Evolutionary conservation across 768 basidiomycete species (phyloP), one percentile per base, ranked within the genome.

Genomic region (Russula foetens): DNA sequence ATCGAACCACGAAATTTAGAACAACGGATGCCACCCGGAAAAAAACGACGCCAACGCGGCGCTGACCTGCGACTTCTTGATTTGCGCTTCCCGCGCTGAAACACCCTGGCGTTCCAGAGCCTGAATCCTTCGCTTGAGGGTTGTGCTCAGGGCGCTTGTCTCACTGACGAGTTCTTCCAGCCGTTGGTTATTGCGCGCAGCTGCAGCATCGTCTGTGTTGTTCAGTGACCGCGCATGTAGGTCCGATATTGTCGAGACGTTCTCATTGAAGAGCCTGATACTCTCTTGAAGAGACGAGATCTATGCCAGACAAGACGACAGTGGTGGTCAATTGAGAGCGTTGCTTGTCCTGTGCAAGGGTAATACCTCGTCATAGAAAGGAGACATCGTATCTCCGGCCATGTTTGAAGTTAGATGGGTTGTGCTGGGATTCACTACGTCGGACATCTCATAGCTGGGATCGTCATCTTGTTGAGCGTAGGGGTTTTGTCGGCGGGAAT

Each of bases 351-450:
- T 29, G 61, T 33, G 4, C n/a, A 12, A 26, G n/a, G 17, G 67
- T 79, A 57, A 60, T 2, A 87, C 89, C 78, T 92, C 90, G 45
- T 79, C 75, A 69, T 90, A 91, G 72, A 92, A 91, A 12, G 77
- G 74, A 3, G 80, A 71, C 87, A 89, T 89, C 60, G 70, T 70
- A 71, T 87, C 86, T 28, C 74, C 78, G 28, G 48, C 63, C 47
- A 61, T 63, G 17, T 57, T 66, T 43, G 65, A 52, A 44, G 64
- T 64, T 12, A 77, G 70, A 59, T 79, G 71, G 48, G 65, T 78
- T 33, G 79, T 75, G 54, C 78, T 77, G 66, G 83, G 81, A 65
- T 76, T 81, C 55, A 85, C 84, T 53, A 87, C 84, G 35, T 83
- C 82, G 15, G 84, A 76, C 85, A 90, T 88, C 70, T 89, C 86